Evolutionary conservation across 1,284 basidiomycete genomes (phyloP).

Genomic region (Malassezia sp.): DNA sequence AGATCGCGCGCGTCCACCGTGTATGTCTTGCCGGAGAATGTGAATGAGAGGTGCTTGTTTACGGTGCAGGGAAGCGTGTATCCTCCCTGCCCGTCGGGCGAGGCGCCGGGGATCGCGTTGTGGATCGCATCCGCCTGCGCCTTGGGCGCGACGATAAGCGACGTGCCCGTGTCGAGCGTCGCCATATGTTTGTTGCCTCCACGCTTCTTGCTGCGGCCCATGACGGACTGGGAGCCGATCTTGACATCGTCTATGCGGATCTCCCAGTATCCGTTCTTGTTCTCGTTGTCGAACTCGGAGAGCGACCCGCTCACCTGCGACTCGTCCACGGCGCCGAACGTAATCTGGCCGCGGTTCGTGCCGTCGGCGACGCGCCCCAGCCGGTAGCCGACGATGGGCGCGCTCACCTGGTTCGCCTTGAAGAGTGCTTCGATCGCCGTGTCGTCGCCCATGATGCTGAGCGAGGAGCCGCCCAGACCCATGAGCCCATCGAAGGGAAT

Average conservation of each 20-base stretch:
- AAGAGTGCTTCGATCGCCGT: constrained; percentile 69
- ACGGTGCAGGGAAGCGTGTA: constrained; percentile 70
- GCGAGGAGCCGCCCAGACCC: constrained; percentile 53
- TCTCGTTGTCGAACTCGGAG: constrained; percentile 42
- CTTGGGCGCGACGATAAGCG: constrained; percentile 48
- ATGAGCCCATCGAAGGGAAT: constrained; percentile 67
- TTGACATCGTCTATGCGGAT: constrained; percentile 55
- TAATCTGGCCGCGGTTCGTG: constrained; percentile 63
- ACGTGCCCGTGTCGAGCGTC: constrained; percentile 47
- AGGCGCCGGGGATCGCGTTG: constrained; percentile 55
- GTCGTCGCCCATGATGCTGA: constrained; percentile 56
- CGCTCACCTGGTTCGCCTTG: constrained; percentile 54
- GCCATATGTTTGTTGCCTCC: no score
- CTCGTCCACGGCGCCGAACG: constrained; percentile 66
- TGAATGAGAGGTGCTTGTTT: constrained; percentile 56
- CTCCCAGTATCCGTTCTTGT: constrained; percentile 62
- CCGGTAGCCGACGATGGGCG: constrained; percentile 68
- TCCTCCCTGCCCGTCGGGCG: constrained; percentile 49
- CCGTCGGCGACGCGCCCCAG: constrained; percentile 57
- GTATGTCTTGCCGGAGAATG: constrained; percentile 56
- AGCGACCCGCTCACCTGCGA: constrained; percentile 50
- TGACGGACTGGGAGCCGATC: constrained; percentile 53
- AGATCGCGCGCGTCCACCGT: constrained; percentile 53
- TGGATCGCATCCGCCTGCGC: constrained; percentile 54
- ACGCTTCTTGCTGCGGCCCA: constrained; percentile 53